These are phyloP conservation scores for Peronospora destructor DNA, from an alignment of 352 stramenopile genomes.

Conservation along the genomic window DNA sequence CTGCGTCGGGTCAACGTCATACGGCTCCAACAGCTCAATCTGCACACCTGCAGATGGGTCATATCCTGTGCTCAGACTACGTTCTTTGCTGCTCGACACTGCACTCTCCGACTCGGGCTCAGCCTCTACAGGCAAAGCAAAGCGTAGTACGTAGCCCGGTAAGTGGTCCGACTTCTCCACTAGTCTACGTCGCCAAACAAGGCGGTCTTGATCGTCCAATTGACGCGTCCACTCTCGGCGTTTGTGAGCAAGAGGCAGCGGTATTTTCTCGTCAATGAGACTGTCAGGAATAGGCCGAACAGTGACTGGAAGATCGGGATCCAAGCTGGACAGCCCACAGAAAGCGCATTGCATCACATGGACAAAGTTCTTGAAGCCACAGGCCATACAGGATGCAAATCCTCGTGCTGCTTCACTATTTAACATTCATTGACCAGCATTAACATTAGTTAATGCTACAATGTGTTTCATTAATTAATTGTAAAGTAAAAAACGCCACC, in stretches of 20 bases:
- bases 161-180: slow-evolving; percentile 21
- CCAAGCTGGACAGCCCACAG: slow-evolving; percentile 15
- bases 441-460: too few species aligned
- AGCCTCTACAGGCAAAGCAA: slow-evolving; percentile 18
- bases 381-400: slow-evolving; percentile 32
- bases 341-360: slow-evolving; percentile 30
- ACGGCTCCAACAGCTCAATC: slow-evolving; percentile 29
- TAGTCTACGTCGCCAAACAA: slow-evolving; percentile 37
- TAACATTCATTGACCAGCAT: too few species aligned
- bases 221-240: slow-evolving; percentile 47
- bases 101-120: slow-evolving; percentile 25
- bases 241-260: slow-evolving; percentile 19
- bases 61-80: slow-evolving; percentile 27
- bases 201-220: slow-evolving; percentile 25
- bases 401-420: slow-evolving; percentile 33
- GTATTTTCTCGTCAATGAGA: background rate
- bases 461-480: background rate
- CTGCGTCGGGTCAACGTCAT: slow-evolving; percentile 18
- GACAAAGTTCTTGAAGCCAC: slow-evolving; percentile 51
- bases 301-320: background rate
- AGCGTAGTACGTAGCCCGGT: slow-evolving; percentile 31
- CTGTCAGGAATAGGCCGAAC: background rate
- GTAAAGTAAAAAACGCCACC: slow-evolving; percentile 7
- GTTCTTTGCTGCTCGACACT: slow-evolving; percentile 9
- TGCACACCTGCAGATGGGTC: slow-evolving; percentile 20